Evolutionary conservation across 139 green algal species (phyloP).

Genomic region (Nannochloris sp.): DNA sequence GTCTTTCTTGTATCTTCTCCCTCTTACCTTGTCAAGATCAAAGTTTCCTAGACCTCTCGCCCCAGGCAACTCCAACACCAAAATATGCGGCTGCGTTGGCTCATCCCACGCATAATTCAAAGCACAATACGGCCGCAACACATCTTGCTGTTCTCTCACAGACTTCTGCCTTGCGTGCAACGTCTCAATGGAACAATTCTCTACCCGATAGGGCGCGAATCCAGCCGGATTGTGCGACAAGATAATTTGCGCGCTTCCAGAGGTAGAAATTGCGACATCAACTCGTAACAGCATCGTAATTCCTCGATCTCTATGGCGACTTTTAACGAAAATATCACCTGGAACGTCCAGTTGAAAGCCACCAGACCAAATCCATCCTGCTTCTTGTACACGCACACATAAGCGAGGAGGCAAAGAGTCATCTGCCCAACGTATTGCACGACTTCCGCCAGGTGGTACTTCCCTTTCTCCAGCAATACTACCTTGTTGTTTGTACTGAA

Average conservation of each 20-base stretch:
- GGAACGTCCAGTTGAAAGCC: constrained; percentile 54
- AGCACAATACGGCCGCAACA: constrained; percentile 71
- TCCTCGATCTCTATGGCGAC: constrained; percentile 41
- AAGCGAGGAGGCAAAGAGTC: constrained; percentile 38
- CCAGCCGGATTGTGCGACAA: constrained; percentile 47
- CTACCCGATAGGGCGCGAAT: constrained; percentile 68
- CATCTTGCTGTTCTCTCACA: constrained; percentile 57
- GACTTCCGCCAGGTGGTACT: constrained; percentile 26
- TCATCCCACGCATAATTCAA: constrained; percentile 83
- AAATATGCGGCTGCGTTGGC: constrained; percentile 44
- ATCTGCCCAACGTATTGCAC: constrained; percentile 60
- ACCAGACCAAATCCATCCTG: constrained; percentile 77
- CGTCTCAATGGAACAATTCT: constrained; percentile 71
- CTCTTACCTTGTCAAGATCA: constrained; percentile 47
- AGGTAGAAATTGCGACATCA: constrained; percentile 35
- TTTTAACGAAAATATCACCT: constrained; percentile 64
- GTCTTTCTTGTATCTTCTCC: neutral
- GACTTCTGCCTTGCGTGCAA: constrained; percentile 55
- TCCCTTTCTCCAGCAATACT: constrained; percentile 26
- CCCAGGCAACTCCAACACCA: constrained; percentile 61
- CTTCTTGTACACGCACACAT: constrained; percentile 59
- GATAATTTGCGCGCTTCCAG: constrained; percentile 22
- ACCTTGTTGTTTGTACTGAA: constrained; percentile 60
- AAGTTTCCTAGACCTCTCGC: constrained; percentile 41
- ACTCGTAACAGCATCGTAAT: constrained; percentile 62